Evolutionary conservation across 805 yeast species (phyloP).

Genomic region (Ogataea trehalophila): DNA sequence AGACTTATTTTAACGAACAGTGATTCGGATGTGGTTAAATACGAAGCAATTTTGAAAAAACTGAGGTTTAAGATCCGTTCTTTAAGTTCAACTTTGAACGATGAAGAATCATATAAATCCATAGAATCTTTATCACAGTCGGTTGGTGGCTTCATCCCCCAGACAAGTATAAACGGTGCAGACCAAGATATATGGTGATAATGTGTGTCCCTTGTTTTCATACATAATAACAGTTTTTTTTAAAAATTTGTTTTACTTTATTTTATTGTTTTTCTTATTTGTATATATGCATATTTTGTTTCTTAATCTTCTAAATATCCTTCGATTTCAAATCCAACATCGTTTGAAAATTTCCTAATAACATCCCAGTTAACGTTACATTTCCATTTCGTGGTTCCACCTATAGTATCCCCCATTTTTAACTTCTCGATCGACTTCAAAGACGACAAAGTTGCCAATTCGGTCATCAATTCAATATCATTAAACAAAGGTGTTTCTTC

Average conservation of each 20-base stretch:
- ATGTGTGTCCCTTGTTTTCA: not conserved
- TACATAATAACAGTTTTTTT: slow-evolving; percentile 9
- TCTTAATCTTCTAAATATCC: slow-evolving; percentile 42
- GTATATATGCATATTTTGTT: not conserved
- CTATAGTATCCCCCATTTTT: slow-evolving; percentile 40
- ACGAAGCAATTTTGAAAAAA: slow-evolving; percentile 24
- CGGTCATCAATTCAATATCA: slow-evolving; percentile 34
- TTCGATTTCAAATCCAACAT: slow-evolving; percentile 60
- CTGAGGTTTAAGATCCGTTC: slow-evolving; percentile 26
- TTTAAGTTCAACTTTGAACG: slow-evolving; percentile 21
- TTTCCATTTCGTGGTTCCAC: slow-evolving; percentile 71
- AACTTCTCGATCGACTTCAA: slow-evolving; percentile 26
- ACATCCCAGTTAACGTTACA: slow-evolving; percentile 69
- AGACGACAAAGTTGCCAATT: slow-evolving; percentile 33
- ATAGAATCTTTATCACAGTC: slow-evolving; percentile 17
- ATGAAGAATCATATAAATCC: slow-evolving; percentile 15
- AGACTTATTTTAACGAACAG: slow-evolving; percentile 20
- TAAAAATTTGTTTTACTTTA: slow-evolving; percentile 9
- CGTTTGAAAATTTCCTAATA: slow-evolving; percentile 54
- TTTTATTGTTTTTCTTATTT: too few relatives aligned
- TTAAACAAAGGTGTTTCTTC: slow-evolving; percentile 25
- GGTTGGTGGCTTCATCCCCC: slow-evolving; percentile 26
- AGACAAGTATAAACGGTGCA: slow-evolving; percentile 14
- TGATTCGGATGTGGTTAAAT: slow-evolving; percentile 24
- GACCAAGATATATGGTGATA: slow-evolving; percentile 28